Evolutionary conservation across 495 filamentous ascomycete genomes (phyloP).

Genomic region (Paragyromitra xinjiangensis): DNA sequence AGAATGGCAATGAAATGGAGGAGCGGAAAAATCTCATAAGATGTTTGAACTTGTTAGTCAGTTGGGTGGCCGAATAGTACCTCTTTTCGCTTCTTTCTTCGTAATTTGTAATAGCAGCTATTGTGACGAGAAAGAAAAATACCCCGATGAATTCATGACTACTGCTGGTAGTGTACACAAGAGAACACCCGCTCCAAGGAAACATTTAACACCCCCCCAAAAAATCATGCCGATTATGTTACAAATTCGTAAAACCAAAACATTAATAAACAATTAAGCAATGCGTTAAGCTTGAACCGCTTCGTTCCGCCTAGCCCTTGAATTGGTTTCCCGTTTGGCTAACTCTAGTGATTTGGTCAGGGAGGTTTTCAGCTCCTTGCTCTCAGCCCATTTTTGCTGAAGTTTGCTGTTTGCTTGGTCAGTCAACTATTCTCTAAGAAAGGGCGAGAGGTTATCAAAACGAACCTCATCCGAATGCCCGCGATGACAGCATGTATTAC

Average conservation of each 20-base stretch:
- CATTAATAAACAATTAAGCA: conserved; percentile 44
- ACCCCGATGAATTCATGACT: conserved; percentile 25
- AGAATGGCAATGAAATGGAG: conserved; percentile 40
- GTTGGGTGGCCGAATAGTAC: conserved; percentile 33
- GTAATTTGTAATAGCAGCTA: conserved; percentile 11
- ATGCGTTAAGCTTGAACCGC: conserved; percentile 26
- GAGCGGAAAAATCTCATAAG: conserved; percentile 51
- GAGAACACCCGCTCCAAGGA: conserved; percentile 26
- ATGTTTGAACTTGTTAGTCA: conserved; percentile 44
- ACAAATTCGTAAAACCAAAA: conserved; percentile 29
- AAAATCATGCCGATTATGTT: conserved; percentile 42
- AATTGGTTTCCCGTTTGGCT: conserved; percentile 31
- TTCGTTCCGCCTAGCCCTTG: conserved; percentile 7
- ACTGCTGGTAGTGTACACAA: conserved; percentile 30
- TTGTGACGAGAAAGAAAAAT: conserved; percentile 1
- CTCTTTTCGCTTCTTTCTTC: conserved; percentile 10
- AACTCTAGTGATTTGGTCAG: conserved; percentile 53
- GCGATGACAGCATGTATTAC: conserved; percentile 56
- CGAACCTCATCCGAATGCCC: conserved; percentile 54
- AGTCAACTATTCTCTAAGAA: conserved; percentile 14
- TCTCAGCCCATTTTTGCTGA: conserved; percentile 50
- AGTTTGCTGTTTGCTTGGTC: conserved; percentile 45
- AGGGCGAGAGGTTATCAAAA: conserved; percentile 5
- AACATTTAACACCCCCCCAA: conserved; percentile 39
- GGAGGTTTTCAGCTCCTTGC: conserved; percentile 51